Evolutionary conservation across 208 protist species (phyloP).

Genomic region (Blastocrithidia nonstop): DNA sequence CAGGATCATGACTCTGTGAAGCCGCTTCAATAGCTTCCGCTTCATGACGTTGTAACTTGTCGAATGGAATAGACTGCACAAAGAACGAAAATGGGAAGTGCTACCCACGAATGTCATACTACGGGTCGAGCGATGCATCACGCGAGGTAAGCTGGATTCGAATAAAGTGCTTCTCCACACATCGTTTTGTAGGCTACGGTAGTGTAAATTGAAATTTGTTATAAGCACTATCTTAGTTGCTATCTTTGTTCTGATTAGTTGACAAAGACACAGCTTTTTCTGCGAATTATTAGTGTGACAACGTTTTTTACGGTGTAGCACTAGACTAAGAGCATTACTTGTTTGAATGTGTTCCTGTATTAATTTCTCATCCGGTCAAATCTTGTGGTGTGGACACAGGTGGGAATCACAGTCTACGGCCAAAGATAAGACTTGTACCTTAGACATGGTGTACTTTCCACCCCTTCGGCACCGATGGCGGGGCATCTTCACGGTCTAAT

Average conservation of each 20-base stretch:
- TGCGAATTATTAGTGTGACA: no score
- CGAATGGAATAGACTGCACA: slow-evolving; percentile 18
- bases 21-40: not conserved
- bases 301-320: no score
- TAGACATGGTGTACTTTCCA: slow-evolving; percentile 64
- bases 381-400: slow-evolving; percentile 5
- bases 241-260: not conserved
- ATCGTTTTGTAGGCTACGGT: slow-evolving; percentile 1
- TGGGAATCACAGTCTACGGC: slow-evolving; percentile 46
- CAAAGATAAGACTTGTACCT: slow-evolving; percentile 60
- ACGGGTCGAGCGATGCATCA: slow-evolving; percentile 68
- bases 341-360: no score
- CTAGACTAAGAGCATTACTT: no score
- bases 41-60: no score
- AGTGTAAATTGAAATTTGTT: not conserved
- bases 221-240: not conserved
- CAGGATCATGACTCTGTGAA: not conserved
- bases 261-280: not conserved
- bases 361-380: not conserved
- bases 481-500: slow-evolving; percentile 58
- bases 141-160: slow-evolving; percentile 62
- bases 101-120: slow-evolving; percentile 71
- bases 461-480: slow-evolving; percentile 33
- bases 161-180: slow-evolving; percentile 46
- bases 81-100: slow-evolving; percentile 82